Percentiles rank a stretch among this genome's conserved stretches.
Conservation (phyloP, 345 rosid species). For the Barbarea vulgaris region DNA sequence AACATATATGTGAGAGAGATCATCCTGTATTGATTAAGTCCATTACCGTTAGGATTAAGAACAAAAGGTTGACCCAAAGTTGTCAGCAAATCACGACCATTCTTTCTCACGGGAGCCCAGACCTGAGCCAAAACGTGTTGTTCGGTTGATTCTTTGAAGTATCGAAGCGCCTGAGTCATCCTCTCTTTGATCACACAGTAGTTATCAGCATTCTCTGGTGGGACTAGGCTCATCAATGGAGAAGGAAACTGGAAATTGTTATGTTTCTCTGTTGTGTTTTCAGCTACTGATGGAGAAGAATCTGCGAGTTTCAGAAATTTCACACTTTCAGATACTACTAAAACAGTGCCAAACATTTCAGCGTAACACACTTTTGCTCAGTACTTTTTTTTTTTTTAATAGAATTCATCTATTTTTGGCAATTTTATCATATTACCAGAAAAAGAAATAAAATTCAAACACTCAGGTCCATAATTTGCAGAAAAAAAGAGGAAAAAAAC, state of each 20-base stretch:
- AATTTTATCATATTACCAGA: constrained; percentile 5
- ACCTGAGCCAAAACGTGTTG: constrained; percentile 90
- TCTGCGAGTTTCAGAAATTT: constrained; percentile 42
- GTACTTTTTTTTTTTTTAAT: neutral
- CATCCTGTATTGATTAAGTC: constrained; percentile 88
- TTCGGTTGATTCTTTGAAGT: constrained; percentile 85
- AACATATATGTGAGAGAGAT: constrained; percentile 77
- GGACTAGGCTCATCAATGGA: constrained; percentile 58
- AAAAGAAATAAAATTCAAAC: neutral
- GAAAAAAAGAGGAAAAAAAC: neutral
- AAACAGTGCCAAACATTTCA: neutral
- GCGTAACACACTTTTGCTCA: neutral
- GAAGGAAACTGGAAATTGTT: constrained; percentile 52
- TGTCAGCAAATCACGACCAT: constrained; percentile 63
- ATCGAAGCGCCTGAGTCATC: constrained; percentile 81
- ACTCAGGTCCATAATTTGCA: neutral
- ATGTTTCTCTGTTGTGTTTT: constrained; percentile 46
- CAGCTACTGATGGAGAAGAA: constrained; percentile 47
- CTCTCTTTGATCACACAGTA: constrained; percentile 76
- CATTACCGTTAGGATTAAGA: constrained; percentile 69
- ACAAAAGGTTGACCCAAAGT: constrained; percentile 95
- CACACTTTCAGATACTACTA: constrained; percentile 20
- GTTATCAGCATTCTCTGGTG: constrained; percentile 60
- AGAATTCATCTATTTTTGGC: constrained; percentile 22
- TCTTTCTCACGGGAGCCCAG: constrained; percentile 83